phyloP scores from a whole-genome alignment of 148 eudicot species.

The Beta vulgaris region DNA sequence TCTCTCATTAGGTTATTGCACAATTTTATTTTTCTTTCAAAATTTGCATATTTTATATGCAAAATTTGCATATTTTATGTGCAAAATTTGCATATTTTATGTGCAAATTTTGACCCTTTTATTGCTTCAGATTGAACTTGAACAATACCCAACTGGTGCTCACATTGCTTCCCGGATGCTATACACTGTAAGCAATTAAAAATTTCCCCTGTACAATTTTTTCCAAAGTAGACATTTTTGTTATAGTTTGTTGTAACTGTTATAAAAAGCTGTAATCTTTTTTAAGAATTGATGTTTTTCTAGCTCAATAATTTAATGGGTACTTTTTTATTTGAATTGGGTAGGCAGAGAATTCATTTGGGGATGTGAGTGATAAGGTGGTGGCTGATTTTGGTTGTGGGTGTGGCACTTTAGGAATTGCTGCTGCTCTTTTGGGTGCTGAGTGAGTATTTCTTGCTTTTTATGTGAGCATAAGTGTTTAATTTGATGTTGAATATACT shows the following conservation, averaged over 20 bases:
- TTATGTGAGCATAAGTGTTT: neutral
- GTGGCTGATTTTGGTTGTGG: slow-evolving; percentile 99
- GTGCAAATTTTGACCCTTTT: neutral
- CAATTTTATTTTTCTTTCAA: neutral
- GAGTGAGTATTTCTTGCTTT: slow-evolving; percentile 48
- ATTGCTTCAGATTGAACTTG: slow-evolving; percentile 76
- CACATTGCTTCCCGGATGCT: slow-evolving; percentile 97
- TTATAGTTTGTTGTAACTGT: neutral
- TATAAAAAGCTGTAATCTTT: neutral
- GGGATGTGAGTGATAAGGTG: slow-evolving; percentile 67
- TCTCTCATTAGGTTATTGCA: neutral
- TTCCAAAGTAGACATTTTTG: neutral
- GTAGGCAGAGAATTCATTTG: slow-evolving; percentile 93
- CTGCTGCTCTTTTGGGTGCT: slow-evolving; percentile 87
- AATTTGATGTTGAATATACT: neutral
- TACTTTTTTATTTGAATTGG: slow-evolving; percentile 21
- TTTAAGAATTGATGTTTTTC: neutral
- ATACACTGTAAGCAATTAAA: slow-evolving; percentile 58
- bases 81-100: neutral
- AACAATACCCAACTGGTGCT: slow-evolving; percentile 96
- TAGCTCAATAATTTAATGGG: slow-evolving; percentile 21
- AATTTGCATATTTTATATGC: neutral
- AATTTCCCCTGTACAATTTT: too few relatives aligned
- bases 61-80: neutral
- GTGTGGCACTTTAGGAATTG: slow-evolving; percentile 93